Percentiles rank a stretch among this genome's conserved stretches.
Conservation (phyloP, 2,329 filamentous ascomycete species). For the Alternaria brassicicola region DNA sequence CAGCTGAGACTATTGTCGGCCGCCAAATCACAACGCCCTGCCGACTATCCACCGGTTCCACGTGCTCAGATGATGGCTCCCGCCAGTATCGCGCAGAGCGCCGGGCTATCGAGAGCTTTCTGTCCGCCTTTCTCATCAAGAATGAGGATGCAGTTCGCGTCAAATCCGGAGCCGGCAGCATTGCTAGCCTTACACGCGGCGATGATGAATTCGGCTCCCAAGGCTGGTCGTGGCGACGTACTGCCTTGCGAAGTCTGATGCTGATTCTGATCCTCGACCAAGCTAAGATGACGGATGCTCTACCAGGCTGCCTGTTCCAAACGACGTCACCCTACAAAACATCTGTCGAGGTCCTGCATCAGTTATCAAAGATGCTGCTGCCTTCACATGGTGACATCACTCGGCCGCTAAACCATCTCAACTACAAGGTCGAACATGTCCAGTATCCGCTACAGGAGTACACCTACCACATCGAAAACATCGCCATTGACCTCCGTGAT, state of each 20-base stretch:
- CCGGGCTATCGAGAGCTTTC: slow-evolving; percentile 57
- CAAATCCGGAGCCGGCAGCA: slow-evolving; percentile 47
- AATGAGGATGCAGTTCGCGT: slow-evolving; percentile 61
- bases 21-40: slow-evolving; percentile 53
- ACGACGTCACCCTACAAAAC: slow-evolving; percentile 61
- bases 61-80: slow-evolving; percentile 43
- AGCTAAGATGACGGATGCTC: slow-evolving; percentile 50
- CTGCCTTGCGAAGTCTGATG: slow-evolving; percentile 64
- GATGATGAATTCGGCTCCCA: slow-evolving; percentile 52
- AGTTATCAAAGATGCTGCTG: slow-evolving; percentile 60
- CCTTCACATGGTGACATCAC: slow-evolving; percentile 65
- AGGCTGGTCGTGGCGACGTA: slow-evolving; percentile 61
- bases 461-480: slow-evolving; percentile 62
- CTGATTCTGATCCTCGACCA: slow-evolving; percentile 65
- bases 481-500: slow-evolving; percentile 67
- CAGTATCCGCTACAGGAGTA: slow-evolving; percentile 66
- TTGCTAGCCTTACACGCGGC: slow-evolving; percentile 47
- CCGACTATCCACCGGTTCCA: slow-evolving; percentile 46
- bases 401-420: slow-evolving; percentile 61
- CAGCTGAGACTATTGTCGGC: slow-evolving; percentile 65
- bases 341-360: slow-evolving; percentile 60
- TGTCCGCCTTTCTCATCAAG: slow-evolving; percentile 63
- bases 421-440: slow-evolving; percentile 60
- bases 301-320: slow-evolving; percentile 58
- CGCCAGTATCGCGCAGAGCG: slow-evolving; percentile 46